Conservation (phyloP, 164 flowering plant species). For the Piper betle region DNA sequence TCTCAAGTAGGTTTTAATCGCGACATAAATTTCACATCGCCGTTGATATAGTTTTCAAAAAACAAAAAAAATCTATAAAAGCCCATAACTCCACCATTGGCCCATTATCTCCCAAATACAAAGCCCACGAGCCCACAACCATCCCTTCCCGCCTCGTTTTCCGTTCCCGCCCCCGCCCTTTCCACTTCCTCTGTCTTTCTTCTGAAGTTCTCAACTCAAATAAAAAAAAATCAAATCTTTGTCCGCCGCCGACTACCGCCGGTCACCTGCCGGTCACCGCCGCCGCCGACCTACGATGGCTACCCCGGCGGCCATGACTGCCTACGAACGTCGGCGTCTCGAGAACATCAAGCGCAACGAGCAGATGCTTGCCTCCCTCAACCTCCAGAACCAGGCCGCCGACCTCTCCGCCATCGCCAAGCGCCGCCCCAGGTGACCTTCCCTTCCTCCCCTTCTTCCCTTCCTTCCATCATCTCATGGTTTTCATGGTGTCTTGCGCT, state of each 20-base stretch:
- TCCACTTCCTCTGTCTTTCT: too few species aligned
- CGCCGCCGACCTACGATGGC: constrained; percentile 25
- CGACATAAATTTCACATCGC: too few species aligned
- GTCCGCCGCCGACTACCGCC: neutral
- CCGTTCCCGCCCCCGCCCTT: too few species aligned
- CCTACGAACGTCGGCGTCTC: constrained; percentile 65
- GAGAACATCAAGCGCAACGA: constrained; percentile 60
- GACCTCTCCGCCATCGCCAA: constrained; percentile 21
- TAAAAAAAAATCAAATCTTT: too few species aligned
- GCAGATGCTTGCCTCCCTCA: constrained; percentile 55
- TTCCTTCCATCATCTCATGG: neutral
- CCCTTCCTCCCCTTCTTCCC: neutral
- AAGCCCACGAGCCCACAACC: too few species aligned
- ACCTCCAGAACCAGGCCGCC: constrained; percentile 26
- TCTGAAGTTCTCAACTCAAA: too few species aligned
- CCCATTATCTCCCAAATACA: too few species aligned
- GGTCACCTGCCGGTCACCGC: neutral
- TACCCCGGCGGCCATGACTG: constrained; percentile 29
- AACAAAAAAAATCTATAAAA: too few species aligned
- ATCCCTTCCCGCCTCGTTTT: too few species aligned
- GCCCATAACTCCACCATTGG: too few species aligned
- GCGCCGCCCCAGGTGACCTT: constrained; percentile 4
- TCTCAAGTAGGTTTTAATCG: too few species aligned
- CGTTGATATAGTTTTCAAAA: too few species aligned
- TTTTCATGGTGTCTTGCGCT: neutral